Base-by-base conservation (phyloP, 1,284 basidiomycete species). In the Jaminaea rosea region DNA sequence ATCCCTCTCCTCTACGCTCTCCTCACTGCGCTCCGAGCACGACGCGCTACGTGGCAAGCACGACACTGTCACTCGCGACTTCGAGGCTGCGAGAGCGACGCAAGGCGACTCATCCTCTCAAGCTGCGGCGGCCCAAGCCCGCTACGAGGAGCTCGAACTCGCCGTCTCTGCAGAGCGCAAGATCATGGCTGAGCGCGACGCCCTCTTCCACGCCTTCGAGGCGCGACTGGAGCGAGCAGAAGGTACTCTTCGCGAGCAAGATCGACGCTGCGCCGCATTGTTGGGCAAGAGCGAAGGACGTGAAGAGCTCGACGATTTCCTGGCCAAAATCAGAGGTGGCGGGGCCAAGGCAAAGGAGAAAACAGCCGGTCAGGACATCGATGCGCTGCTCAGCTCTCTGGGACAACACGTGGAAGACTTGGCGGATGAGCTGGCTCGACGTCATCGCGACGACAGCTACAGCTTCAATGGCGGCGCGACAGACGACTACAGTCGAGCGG, bases 241-340 rank as follows among this genome's bases (percentile, higher is more conserved):
- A 39, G 50, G 47, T 51, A 59, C 63, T n/a, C 59, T 73, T 29
- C 59, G 68, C 37, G 63, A 63, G 37, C 62, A 67, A 39, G 67
- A 73, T 50, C 56, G 63, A 50, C 59, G 67, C 31, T 72, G 69
- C 37, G 65, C 64, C 36, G 56, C 59, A 26, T 58, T 73, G 55
- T 54, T 73, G 17, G 70, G 70, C 53, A 73, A 73, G 52, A 56
- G 52, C 29, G 70, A 73, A 29, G 70, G 70, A 9, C 65, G 70
- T 13, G 70, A 73, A 39, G 69, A 72, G 53, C 72, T 73, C 67
- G 71, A 73, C 56, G 65, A 68, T 42, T 51, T 73, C 27, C 58
- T 73, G 39, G 60, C 61, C 55, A 66, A 64, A 39, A 73, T 73
- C 65, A 72, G 72, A 50, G 57, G 60, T 4, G 46, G 52, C 4